A percentile compares a stretch with the other conserved stretches of the same genome.
These are phyloP conservation scores for Digitaria exilis DNA, from an alignment of 202 grass and related monocot genomes.

Conservation along the genomic window DNA sequence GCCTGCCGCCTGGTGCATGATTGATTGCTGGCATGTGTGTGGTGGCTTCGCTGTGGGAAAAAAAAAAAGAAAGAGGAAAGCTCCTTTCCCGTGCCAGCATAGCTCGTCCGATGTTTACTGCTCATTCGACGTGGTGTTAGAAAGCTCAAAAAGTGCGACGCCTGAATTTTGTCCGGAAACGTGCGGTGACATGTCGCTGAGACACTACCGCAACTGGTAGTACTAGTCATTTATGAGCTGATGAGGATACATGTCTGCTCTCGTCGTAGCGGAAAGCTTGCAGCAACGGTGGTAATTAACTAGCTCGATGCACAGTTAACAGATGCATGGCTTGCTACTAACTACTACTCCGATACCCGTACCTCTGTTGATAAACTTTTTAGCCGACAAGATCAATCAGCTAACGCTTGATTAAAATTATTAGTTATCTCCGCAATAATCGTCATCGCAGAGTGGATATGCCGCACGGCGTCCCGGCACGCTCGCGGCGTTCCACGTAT, in stretches of 20 bases:
- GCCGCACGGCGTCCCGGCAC: not conserved
- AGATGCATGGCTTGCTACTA: too few relatives aligned
- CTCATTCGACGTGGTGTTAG: not conserved
- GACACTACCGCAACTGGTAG: too few relatives aligned
- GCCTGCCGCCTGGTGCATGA: too few relatives aligned
- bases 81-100: not conserved
- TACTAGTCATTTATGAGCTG: too few relatives aligned
- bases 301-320: too few relatives aligned
- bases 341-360: too few relatives aligned
- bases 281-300: too few relatives aligned
- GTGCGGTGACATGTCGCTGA: not conserved
- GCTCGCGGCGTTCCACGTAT: not conserved
- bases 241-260: too few relatives aligned
- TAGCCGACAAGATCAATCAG: not conserved
- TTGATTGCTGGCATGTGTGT: not conserved
- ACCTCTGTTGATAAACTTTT: not conserved
- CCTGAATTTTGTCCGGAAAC: not conserved
- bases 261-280: too few relatives aligned
- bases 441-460: not conserved
- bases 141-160: not conserved
- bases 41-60: not conserved
- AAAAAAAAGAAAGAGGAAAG: too few relatives aligned
- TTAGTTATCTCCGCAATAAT: not conserved
- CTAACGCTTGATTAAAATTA: not conserved
- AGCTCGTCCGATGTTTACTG: not conserved